Base-by-base conservation (phyloP, 169 alveolate species). In the Pseudocohnilembus persalinus region DNA sequence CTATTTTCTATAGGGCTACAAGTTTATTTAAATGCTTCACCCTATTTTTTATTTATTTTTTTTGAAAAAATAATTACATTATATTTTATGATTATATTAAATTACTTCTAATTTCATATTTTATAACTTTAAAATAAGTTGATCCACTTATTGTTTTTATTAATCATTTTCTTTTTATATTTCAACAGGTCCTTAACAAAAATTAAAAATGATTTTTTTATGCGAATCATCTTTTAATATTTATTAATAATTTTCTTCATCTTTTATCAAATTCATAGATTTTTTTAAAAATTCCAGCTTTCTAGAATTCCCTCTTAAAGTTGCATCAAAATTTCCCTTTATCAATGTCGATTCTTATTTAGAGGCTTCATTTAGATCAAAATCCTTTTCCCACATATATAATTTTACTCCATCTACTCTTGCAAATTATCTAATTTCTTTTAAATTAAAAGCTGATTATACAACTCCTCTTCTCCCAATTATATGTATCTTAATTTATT, bases 381-480 rank as follows among this genome's bases (percentile, higher is more conserved):
- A 65, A 26, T 87, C 93, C 4, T 63, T 74, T 35, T 76, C 73
- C n/a, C 78, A 68, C 27, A 82, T 33, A 27, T 87, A 76, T 6
- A 88, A 28, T 29, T 76, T 32, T 15, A 86, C 33, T 24, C 68
- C 31, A 0, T 83, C 29, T 0, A 83, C 29, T 64, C 82, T 73
- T 28, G 78, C 72, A 30, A 90, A 30, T 31, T 85, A 92, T 84
- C 96, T 77, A 1, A 92, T 78, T 75, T 92, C 96, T 74, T 92
- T 92, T 29, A 84, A 80, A 27, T 93, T 74, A 72, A 92, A 92
- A 27, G 91, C 88, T 30, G 94, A 83, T 72, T 92, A 82, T 0
- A 87, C 81, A 11, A 88, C 64, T 0, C 96, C 96, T 77, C 94
- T 81, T 65, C 96, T 81, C 35, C 90, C 94, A 16, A 90, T 49